Conservation (phyloP, 2,329 filamentous ascomycete species). For the Cladosporium velox region DNA sequence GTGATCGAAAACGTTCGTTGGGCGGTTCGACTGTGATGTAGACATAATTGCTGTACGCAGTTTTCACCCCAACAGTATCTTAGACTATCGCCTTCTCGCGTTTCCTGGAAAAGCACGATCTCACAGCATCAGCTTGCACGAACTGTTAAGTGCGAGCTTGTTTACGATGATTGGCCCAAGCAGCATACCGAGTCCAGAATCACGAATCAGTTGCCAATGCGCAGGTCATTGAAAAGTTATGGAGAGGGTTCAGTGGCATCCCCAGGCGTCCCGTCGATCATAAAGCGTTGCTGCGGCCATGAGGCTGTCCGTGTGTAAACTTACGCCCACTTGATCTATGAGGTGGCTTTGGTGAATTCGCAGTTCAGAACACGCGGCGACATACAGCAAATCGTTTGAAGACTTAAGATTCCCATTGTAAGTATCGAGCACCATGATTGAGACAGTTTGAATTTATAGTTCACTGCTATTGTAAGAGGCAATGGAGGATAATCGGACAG, state of each 20-base stretch:
- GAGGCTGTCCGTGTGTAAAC: not conserved
- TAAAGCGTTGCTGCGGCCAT: not conserved
- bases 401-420: not conserved
- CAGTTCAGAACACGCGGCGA: not conserved
- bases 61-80: no score
- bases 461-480: not conserved
- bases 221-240: not conserved
- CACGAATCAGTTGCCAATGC: not conserved
- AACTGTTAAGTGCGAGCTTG: no score
- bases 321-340: not conserved
- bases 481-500: not conserved
- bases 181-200: not conserved
- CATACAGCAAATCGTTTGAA: not conserved
- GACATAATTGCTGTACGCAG: no score
- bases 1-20: no score
- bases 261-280: not conserved
- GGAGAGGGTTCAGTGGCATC: not conserved
- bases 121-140: no score
- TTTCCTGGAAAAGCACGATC: no score
- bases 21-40: no score
- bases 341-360: not conserved
- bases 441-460: not conserved
- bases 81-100: no score
- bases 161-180: no score
- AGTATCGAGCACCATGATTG: not conserved